Base-by-base conservation (phyloP, 2,329 filamentous ascomycete species). In the Byssothecium circinans region DNA sequence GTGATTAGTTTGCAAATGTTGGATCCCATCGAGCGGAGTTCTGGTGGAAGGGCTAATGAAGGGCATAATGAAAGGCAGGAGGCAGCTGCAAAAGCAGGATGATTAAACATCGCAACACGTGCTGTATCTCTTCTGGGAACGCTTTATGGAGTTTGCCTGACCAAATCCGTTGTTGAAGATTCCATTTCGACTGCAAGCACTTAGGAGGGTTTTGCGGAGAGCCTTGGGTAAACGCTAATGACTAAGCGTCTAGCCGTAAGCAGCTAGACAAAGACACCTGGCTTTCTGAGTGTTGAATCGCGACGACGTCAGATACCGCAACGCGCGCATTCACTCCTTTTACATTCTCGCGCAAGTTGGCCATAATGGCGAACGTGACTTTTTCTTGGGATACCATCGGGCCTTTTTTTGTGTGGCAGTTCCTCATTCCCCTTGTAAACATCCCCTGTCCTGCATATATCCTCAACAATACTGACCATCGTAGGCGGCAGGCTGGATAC, bases 401-500 rank as follows among this genome's bases (percentile, higher is more conserved):
- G 0, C 63, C 66, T 8, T 67, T 70, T 20, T 36, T 69, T 1
- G 56, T 68, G 23, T 70, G 66, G 66, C 66, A 70, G 48, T 64
- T 69, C 27, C 46, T 69, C 10, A 69, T 70, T 36, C 67, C 67
- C 10, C 32, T 64, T 22, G 67, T 68, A 54, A 22, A 38, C 44
- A 18, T 1, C 8, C 10, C n/a, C 19, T 10, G 7, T 30, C 8
- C 32, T 10, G 8, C 25, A 41, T 22, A 19, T 25, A 25, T 25
- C 11, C 22, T 15, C n/a, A n/a, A n/a, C n/a, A n/a, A 12, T 29
- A 18, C 22, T 20, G 23, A 36, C 4, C 43, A 29, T 20, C 45
- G 18, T 33, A 68, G 66, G 67, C 58, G 22, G 63, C 65, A 43
- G 56, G 58, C 46, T 69, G 65, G 66, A 39, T 87, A 5, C 92